These are phyloP conservation scores for Teratosphaeria nubilosa DNA, from an alignment of 2,329 filamentous ascomycete genomes.

Conservation along the genomic window DNA sequence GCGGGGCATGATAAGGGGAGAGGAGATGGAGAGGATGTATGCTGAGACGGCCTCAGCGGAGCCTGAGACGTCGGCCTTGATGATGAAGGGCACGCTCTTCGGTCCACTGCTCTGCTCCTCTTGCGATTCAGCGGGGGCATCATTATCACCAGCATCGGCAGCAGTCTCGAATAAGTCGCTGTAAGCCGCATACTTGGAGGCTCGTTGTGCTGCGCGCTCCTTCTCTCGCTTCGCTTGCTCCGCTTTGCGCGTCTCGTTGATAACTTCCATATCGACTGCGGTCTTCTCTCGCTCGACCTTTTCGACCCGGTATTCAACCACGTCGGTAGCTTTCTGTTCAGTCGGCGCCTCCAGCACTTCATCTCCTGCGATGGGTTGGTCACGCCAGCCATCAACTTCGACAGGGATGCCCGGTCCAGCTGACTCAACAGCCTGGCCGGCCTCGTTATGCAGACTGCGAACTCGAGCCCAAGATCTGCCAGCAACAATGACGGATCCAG, in stretches of 20 bases:
- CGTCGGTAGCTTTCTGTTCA: constrained; percentile 68
- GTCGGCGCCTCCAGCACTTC: constrained; percentile 73
- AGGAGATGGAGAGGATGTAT: constrained; percentile 67
- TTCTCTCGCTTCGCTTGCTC: constrained; percentile 53
- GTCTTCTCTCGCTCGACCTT: constrained; percentile 57
- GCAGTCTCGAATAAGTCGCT: constrained; percentile 18
- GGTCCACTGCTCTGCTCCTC: constrained; percentile 38
- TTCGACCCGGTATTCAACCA: constrained; percentile 66
- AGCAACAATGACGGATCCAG: constrained; percentile 76
- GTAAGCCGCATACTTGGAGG: not conserved
- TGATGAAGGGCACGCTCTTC: constrained; percentile 62
- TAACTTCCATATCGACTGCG: constrained; percentile 61
- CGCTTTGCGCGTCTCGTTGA: constrained; percentile 54
- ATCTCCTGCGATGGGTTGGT: constrained; percentile 76
- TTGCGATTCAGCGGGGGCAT: constrained; percentile 25
- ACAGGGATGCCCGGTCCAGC: constrained; percentile 82
- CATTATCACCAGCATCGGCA: constrained; percentile 23
- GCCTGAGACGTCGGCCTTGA: constrained; percentile 89
- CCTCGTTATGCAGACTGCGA: constrained; percentile 76
- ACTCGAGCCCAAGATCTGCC: constrained; percentile 82
- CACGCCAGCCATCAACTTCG: constrained; percentile 90
- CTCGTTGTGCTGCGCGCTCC: constrained; percentile 37
- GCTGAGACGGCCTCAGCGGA: constrained; percentile 85
- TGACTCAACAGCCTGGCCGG: constrained; percentile 58
- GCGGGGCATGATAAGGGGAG: constrained; percentile 67